These are phyloP conservation scores for Penicillium samsonianum DNA, from an alignment of 495 filamentous ascomycete genomes.

Conservation along the genomic window DNA sequence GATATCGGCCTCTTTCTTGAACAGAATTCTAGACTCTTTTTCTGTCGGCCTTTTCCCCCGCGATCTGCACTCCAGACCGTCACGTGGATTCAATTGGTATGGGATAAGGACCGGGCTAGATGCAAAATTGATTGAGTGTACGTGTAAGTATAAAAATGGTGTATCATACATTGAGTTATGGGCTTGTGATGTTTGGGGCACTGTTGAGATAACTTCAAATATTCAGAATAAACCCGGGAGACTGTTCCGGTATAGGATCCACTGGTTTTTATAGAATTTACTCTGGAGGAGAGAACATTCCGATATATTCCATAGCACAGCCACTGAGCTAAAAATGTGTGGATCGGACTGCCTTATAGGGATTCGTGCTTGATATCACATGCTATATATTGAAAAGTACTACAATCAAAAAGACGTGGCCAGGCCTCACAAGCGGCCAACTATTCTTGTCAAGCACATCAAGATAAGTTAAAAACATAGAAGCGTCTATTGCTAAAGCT, in stretches of 20 bases:
- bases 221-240: background rate
- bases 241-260: constrained; percentile 4
- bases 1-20: constrained; percentile 15
- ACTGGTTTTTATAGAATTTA: background rate
- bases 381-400: too few relatives aligned
- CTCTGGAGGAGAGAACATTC: background rate
- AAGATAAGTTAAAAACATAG: background rate
- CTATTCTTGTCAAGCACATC: too few relatives aligned
- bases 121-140: background rate
- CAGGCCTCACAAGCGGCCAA: too few relatives aligned
- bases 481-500: background rate
- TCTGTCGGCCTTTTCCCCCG: constrained; percentile 10
- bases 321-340: background rate
- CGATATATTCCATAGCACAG: background rate
- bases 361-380: background rate
- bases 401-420: too few relatives aligned
- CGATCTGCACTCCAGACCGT: constrained; percentile 28
- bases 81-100: constrained; percentile 26
- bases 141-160: background rate
- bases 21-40: constrained; percentile 21
- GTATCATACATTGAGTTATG: background rate
- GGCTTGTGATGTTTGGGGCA: background rate
- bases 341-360: too few relatives aligned
- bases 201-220: background rate
- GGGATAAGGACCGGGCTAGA: background rate